Conservation (phyloP, 768 basidiomycete species). For the Tricholoma sp. region DNA sequence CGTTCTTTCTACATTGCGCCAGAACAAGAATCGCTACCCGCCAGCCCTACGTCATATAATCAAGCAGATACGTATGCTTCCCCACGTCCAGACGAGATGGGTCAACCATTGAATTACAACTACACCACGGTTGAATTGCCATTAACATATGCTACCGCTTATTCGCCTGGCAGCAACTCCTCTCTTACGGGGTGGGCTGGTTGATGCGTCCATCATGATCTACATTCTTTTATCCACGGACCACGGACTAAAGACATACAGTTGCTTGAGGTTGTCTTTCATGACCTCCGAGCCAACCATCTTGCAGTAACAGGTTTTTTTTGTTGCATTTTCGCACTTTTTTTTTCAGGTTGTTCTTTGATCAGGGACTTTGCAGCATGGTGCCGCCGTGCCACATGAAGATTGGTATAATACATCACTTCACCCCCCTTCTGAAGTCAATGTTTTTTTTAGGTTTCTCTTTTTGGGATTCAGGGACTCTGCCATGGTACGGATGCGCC, state of each 20-base stretch:
- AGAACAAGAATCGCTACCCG: constrained; percentile 11
- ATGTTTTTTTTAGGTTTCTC: not conserved
- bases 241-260: not conserved
- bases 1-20: constrained; percentile 13
- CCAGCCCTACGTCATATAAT: constrained; percentile 16
- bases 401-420: not conserved
- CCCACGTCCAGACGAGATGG: constrained; percentile 9
- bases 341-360: not conserved
- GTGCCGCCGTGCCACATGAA: not conserved
- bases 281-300: not conserved
- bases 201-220: constrained; percentile 18
- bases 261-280: not conserved
- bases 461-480: not conserved
- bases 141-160: constrained; percentile 17
- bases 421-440: not conserved
- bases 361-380: not conserved
- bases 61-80: constrained; percentile 11
- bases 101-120: constrained; percentile 6
- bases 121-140: constrained; percentile 8
- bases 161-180: constrained; percentile 27
- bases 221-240: not conserved
- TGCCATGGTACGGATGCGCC: not conserved
- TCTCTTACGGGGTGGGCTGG: constrained; percentile 48
- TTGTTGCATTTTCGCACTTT: not conserved
- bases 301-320: constrained; percentile 6